Evolutionary conservation across 78 protist species (phyloP).

Genomic region (Chrysochromulina tobinii): DNA sequence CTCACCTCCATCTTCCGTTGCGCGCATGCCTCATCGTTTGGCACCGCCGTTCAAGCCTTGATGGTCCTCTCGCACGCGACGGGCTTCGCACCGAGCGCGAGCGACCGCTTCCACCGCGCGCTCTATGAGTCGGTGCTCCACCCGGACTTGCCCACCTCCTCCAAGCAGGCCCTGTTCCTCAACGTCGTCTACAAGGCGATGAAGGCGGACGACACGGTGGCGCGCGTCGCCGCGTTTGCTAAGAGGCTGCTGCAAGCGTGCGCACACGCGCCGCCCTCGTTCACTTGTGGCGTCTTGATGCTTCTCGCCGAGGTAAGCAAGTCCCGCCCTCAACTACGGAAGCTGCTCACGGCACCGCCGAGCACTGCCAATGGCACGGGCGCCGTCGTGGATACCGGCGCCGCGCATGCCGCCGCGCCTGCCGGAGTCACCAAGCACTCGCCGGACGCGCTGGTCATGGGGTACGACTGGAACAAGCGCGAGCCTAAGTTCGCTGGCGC

Average conservation of each 20-base stretch:
- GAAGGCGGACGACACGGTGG: neutral
- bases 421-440: too few species aligned
- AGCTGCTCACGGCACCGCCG: too few species aligned
- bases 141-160: neutral
- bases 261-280: too few species aligned
- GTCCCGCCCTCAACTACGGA: too few species aligned
- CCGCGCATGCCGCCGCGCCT: too few species aligned
- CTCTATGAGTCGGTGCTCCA: neutral
- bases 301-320: too few species aligned
- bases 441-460: too few species aligned
- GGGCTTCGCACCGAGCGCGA: neutral
- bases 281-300: too few species aligned
- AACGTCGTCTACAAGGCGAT: conserved; percentile 13
- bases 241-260: conserved; percentile 15
- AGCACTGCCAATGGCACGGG: too few species aligned
- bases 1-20: neutral
- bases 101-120: conserved; percentile 10
- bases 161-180: neutral
- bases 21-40: neutral
- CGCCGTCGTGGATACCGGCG: too few species aligned
- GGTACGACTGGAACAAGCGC: conserved; percentile 16
- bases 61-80: neutral
- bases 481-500: neutral
- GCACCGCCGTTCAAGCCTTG: neutral
- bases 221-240: conserved; percentile 7